Evolutionary conservation across 169 alveolate species (phyloP), one percentile per base, ranked within the genome.

Genomic region (Plasmodium gonderi): DNA sequence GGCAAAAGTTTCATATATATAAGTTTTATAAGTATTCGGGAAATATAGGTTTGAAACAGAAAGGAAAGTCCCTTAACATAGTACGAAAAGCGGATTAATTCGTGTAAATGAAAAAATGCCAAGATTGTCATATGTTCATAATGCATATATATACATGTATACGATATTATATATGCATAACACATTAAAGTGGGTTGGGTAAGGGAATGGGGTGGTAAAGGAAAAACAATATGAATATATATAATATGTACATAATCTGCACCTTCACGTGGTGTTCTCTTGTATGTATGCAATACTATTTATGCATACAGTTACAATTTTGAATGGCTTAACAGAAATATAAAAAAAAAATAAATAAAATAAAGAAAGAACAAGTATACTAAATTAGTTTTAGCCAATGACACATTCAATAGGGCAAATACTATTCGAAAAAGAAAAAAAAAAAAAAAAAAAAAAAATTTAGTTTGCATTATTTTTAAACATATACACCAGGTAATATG

Each of bases 91-190:
- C n/a, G 68, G 68, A 5, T 51, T 4, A 12, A 12, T 7, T 20
- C 68, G n/a, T n/a, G n/a, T n/a, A n/a, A n/a, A n/a, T 51, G 68
- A 14, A 51, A 51, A 20, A n/a, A 51, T 4, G 31, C 14, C 33
- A 7, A 7, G 68, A 20, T 29, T 51, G 2, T 14, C 14, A 49
- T 26, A 49, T 49, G 12, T 49, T 4, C 8, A 49, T 49, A 38
- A 33, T 60, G 64, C 38, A n/a, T 79, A 79, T 60, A 79, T 47
- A 79, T 79, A 79, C 38, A 26, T 49, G 65, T 23, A 49, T 49
- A 49, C 65, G 7, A n/a, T 51, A 51, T 17, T 51, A 51, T 51
- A 9, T 29, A 51, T 29, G 68, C 20, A 6, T 9, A 9, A 51
- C 68, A 17, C 68, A 11, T 51, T 14, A 20, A 51, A 14, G 68